phyloP scores from a whole-genome alignment of 768 basidiomycete species.

The Crassisporium funariophilum region DNA sequence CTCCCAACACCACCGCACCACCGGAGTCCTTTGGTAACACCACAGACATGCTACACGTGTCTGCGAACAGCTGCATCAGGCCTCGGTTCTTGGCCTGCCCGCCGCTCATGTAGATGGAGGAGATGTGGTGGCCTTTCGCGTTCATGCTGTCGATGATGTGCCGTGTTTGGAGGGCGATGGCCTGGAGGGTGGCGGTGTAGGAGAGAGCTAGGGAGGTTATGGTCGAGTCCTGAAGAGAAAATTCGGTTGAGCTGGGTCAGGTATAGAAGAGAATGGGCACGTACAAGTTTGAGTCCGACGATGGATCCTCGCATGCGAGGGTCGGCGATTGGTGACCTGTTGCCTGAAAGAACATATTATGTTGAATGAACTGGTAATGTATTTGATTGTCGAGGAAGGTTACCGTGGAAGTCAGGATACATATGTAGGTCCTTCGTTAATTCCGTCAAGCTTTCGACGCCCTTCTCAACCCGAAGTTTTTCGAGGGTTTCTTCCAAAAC shows the following conservation, averaged over 20 bases:
- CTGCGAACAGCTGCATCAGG: constrained; percentile 89
- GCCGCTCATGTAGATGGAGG: constrained; percentile 88
- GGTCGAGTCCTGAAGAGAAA: constrained; percentile 54
- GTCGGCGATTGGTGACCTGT: constrained; percentile 95
- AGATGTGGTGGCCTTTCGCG: constrained; percentile 76
- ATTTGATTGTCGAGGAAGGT: background rate
- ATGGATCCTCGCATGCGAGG: constrained; percentile 94
- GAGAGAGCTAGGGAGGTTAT: constrained; percentile 84
- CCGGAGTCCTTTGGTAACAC: constrained; percentile 76
- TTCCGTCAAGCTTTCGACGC: constrained; percentile 69
- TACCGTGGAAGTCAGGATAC: constrained; percentile 95
- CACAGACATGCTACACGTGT: constrained; percentile 80
- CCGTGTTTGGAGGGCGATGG: constrained; percentile 91
- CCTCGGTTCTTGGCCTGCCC: constrained; percentile 89
- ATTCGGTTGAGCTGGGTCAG: background rate
- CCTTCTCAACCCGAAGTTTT: constrained; percentile 55
- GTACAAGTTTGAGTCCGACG: constrained; percentile 78
- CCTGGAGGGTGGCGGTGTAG: constrained; percentile 89
- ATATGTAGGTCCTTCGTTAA: constrained; percentile 89
- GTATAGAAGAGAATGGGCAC: constrained; percentile 13
- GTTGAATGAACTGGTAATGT: no score
- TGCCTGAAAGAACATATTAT: constrained; percentile 53
- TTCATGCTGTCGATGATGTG: constrained; percentile 95
- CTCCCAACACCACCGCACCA: constrained; percentile 87
- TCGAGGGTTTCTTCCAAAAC: constrained; percentile 79